Evolutionary conservation across 495 filamentous ascomycete species (phyloP).

Genomic region (Hyphodiscus hymeniophilus): DNA sequence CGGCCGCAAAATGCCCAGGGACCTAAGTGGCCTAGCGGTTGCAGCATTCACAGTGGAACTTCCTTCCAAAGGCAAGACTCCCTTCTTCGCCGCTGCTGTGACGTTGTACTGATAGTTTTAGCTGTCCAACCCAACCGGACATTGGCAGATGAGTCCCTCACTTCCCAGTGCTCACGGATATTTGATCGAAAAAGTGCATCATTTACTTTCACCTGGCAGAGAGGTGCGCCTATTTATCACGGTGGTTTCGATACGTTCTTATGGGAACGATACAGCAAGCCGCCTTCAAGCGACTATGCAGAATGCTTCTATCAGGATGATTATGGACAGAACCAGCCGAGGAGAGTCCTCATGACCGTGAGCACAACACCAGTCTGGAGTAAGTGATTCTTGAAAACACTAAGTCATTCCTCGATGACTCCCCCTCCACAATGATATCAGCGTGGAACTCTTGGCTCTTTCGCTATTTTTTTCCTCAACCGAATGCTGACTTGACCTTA

Average conservation of each 20-base stretch:
- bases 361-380: background rate
- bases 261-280: conserved; percentile 2
- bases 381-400: too few relatives aligned
- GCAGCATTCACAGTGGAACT: background rate
- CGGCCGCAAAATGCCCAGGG: background rate
- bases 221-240: background rate
- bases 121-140: background rate
- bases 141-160: background rate
- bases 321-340: background rate
- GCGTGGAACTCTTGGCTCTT: too few relatives aligned
- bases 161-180: conserved; percentile 1
- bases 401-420: too few relatives aligned
- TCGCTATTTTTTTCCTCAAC: too few relatives aligned
- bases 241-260: conserved; percentile 2
- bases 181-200: conserved; percentile 1
- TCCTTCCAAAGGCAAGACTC: background rate
- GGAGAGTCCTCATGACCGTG: conserved; percentile 5
- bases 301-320: conserved; percentile 8
- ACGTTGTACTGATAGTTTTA: too few relatives aligned
- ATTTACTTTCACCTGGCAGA: conserved; percentile 10
- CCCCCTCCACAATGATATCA: too few relatives aligned
- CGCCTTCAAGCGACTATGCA: background rate
- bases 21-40: background rate
- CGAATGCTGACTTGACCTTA: too few relatives aligned
- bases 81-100: background rate